Base-by-base conservation (phyloP, 164 flowering plant species). In the Buxus sempervirens region DNA sequence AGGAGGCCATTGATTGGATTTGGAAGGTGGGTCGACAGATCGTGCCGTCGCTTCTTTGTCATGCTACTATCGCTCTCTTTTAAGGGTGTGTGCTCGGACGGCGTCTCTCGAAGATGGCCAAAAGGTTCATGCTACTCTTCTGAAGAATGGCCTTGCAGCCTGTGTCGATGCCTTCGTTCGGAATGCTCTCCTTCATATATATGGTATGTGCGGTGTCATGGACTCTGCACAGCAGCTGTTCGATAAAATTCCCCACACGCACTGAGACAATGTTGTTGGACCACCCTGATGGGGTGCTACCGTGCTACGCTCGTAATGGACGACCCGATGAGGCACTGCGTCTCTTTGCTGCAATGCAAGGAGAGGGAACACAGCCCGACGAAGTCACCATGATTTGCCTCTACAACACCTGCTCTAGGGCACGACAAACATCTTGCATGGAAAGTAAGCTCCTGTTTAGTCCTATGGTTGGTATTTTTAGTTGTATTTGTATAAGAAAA, bases 1-100 rank as follows among this genome's bases (percentile, higher is more conserved):
- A 71, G 48, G 84, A 81, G 66, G 89, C 89, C 65, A 70, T 87
- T 68, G 90, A 84, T 77, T 93, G 98, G 98, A 93, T 93, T 77
- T 58, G 63, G 54, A 91, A 93, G 98, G 98, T 93, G 62, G 63
- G 84, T 72, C 51, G 5, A 45, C 51, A 10, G 51, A 45, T 51
- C 9, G 27, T 26, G 26, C 4, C 16, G 16, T 62, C 54, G 42
- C 55, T 51, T 48, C 55, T 58, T 14, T 42, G 13, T 45, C 80
- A 5, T 63, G 65, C 68, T 75, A 66, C 51, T 79, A 74, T 67
- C 80, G 89, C 15, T 69, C 78, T 28, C 70, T 86, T 32, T 62
- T 90, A 16, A 74, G 90, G 5, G 48, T 69, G 60, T 77, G 83
- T 63, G 80, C 84, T 25, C 82, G 82, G 3, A 38, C 61, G 18